Evolutionary conservation across 2,329 filamentous ascomycete species (phyloP).

Genomic region (Phaeosphaeria sp.): DNA sequence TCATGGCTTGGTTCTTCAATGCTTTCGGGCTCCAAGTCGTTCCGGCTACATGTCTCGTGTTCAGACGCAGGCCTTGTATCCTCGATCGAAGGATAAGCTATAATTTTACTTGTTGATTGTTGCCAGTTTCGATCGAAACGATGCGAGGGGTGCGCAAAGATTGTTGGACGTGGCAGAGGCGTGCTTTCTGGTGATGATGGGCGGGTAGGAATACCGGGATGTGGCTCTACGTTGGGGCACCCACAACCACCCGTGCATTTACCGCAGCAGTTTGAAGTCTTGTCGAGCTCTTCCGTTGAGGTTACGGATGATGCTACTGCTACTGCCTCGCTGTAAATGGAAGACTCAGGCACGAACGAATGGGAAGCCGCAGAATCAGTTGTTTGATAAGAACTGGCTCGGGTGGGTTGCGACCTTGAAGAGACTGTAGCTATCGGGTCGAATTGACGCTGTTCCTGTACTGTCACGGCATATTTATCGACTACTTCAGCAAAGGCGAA

Average conservation of each 20-base stretch:
- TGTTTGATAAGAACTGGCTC: neutral
- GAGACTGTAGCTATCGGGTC: neutral
- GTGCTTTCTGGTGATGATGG: neutral
- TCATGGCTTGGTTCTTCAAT: neutral
- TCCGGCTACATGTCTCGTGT: neutral
- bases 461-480: neutral
- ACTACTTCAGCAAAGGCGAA: neutral
- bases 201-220: neutral
- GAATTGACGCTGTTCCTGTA: neutral
- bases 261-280: neutral
- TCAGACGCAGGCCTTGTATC: neutral
- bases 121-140: neutral
- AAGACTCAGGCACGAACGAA: neutral
- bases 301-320: neutral
- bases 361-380: neutral
- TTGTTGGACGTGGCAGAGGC: neutral
- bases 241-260: neutral
- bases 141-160: neutral
- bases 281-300: neutral
- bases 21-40: neutral
- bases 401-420: neutral
- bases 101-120: neutral
- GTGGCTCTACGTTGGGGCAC: neutral
- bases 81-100: neutral
- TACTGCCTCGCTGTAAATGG: no score